Percentiles rank a stretch among this genome's conserved stretches.
Evolutionary conservation across 805 yeast species (phyloP).

Genomic region (Cyberlindnera bimundalis): DNA sequence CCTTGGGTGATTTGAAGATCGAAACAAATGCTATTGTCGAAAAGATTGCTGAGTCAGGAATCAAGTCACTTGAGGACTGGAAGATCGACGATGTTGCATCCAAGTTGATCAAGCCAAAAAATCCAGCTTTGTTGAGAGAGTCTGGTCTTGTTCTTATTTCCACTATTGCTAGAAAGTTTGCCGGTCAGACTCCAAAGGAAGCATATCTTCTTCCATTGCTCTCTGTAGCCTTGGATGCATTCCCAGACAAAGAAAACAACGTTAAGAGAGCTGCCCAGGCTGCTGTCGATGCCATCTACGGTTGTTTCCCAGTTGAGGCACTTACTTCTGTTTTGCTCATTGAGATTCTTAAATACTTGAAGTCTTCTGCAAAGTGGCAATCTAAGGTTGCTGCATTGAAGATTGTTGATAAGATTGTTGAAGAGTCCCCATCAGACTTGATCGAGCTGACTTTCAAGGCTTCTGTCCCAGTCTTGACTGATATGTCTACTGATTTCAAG

Average conservation of each 20-base stretch:
- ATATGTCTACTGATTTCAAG: conserved; percentile 90
- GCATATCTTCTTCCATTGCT: conserved; percentile 66
- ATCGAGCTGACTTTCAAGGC: conserved; percentile 76
- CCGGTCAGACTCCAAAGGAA: conserved; percentile 70
- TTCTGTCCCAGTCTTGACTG: conserved; percentile 82
- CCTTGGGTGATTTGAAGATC: conserved; percentile 35
- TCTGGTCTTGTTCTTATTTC: conserved; percentile 62
- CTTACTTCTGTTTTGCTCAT: conserved; percentile 68
- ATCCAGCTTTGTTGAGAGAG: conserved; percentile 72
- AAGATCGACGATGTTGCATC: conserved; percentile 57
- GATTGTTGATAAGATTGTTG: conserved; percentile 67
- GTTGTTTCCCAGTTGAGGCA: conserved; percentile 73
- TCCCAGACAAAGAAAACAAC: conserved; percentile 83
- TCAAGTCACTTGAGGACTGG: conserved; percentile 56
- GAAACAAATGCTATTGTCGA: conserved; percentile 41
- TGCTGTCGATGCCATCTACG: conserved; percentile 67
- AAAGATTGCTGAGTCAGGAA: conserved; percentile 42
- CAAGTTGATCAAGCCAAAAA: conserved; percentile 70
- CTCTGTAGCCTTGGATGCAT: conserved; percentile 61
- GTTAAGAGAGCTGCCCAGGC: conserved; percentile 85
- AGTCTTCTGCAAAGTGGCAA: conserved; percentile 91
- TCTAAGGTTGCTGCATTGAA: conserved; percentile 78
- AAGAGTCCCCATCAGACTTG: conserved; percentile 79
- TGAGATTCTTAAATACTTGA: conserved; percentile 57
- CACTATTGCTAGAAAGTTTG: conserved; percentile 55